Percentiles rank a stretch among this genome's conserved stretches.
Evolutionary conservation across 2,329 filamentous ascomycete genomes (phyloP).

Genomic region (Cadophora gregata): DNA sequence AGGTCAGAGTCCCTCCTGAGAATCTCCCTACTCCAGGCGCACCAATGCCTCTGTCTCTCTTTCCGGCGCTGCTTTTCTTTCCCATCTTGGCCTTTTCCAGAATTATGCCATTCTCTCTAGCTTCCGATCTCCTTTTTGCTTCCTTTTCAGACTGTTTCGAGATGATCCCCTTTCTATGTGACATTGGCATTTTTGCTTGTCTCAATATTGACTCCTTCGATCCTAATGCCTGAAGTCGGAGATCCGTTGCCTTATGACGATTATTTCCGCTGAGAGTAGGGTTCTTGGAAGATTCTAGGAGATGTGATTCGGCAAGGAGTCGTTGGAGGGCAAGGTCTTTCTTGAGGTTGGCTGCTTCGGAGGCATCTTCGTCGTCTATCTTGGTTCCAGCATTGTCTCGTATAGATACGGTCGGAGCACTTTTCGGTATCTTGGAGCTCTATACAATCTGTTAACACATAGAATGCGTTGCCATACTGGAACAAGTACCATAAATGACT

Average conservation of each 20-base stretch:
- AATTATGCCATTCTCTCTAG: conserved; percentile 88
- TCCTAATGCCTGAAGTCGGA: conserved; percentile 82
- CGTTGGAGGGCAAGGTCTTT: conserved; percentile 93
- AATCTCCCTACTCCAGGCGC: conserved; percentile 82
- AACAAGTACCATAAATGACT: conserved; percentile 74
- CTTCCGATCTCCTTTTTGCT: conserved; percentile 74
- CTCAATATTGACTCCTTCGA: conserved; percentile 75
- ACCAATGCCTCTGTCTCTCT: conserved; percentile 68
- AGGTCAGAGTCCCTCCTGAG: conserved; percentile 75
- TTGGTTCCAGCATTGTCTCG: conserved; percentile 35
- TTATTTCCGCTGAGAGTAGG: conserved; percentile 64
- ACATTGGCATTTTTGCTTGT: conserved; percentile 89
- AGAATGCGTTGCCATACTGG: background rate
- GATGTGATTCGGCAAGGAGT: conserved; percentile 88
- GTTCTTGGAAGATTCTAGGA: conserved; percentile 68
- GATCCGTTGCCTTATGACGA: conserved; percentile 80
- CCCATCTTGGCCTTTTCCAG: conserved; percentile 64
- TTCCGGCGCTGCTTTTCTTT: conserved; percentile 48
- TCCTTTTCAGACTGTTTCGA: conserved; percentile 71
- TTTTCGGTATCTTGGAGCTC: conserved; percentile 43
- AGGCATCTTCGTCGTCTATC: conserved; percentile 57
- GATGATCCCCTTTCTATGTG: conserved; percentile 83
- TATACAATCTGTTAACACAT: conserved; percentile 27
- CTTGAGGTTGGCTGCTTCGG: conserved; percentile 73
- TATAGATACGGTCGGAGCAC: conserved; percentile 32